Evolutionary conservation across 2,329 filamentous ascomycete species (phyloP).

Genomic region (Cladorrhinum sp.): DNA sequence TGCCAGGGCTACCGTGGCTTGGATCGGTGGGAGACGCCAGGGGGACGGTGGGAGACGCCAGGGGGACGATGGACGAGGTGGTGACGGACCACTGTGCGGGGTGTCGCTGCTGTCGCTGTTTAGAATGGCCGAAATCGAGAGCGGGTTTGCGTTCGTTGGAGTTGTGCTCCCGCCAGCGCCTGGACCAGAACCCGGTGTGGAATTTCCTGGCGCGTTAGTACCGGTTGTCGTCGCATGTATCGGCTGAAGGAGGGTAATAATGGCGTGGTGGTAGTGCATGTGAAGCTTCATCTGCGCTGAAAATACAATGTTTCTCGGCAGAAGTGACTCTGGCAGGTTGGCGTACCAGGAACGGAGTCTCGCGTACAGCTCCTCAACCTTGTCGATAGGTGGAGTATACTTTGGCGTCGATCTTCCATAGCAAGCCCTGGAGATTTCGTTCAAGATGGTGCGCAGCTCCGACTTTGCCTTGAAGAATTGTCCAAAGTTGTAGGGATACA

Average conservation of each 20-base stretch:
- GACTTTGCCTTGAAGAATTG: conserved; percentile 31
- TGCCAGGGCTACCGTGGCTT: not conserved
- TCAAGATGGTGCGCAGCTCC: conserved; percentile 35
- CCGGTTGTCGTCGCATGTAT: conserved; percentile 11
- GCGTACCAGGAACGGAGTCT: conserved; percentile 12
- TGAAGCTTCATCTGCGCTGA: conserved; percentile 28
- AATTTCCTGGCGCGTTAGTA: not conserved
- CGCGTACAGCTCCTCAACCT: conserved; percentile 1
- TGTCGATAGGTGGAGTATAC: not conserved
- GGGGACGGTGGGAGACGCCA: not conserved
- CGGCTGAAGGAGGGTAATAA: conserved; percentile 27
- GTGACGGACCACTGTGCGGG: too few species aligned
- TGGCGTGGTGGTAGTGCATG: conserved; percentile 18
- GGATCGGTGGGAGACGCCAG: not conserved
- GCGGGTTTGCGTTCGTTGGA: not conserved
- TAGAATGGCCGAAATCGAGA: not conserved
- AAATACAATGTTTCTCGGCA: conserved; percentile 23
- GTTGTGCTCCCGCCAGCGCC: too few species aligned
- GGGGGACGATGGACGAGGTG: not conserved
- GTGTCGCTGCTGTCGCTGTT: not conserved
- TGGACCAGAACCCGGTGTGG: too few species aligned
- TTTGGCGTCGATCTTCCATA: not conserved
- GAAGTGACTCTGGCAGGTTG: conserved; percentile 23
- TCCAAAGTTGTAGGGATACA: conserved; percentile 28
- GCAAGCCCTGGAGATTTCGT: conserved; percentile 24